Percentiles rank a stretch among this genome's conserved stretches.
Conservation (phyloP, 352 stramenopile genomes). For the Peronosclerospora sorghi region DNA sequence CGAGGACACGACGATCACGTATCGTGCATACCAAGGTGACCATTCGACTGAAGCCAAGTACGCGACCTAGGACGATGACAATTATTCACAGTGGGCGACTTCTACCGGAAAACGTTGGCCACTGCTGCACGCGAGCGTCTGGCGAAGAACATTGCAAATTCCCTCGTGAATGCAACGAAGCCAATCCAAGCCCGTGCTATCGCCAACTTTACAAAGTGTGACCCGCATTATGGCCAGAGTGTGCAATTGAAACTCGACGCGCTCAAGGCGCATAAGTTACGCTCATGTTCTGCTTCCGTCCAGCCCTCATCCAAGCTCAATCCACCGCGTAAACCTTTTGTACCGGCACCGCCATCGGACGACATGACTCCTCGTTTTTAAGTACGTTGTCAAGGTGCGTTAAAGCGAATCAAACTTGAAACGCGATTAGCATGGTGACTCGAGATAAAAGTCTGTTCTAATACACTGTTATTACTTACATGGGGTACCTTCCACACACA, state of each 20-base stretch:
- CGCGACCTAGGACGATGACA: conserved; percentile 63
- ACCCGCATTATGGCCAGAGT: conserved; percentile 74
- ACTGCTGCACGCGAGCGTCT: conserved; percentile 41
- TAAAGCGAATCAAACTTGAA: no score
- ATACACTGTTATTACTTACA: no score
- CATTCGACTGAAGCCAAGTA: conserved; percentile 26
- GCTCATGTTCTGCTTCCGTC: conserved; percentile 1
- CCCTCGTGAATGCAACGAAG: conserved; percentile 35
- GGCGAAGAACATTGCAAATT: conserved; percentile 61
- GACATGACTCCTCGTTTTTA: conserved; percentile 44
- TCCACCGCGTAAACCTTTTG: conserved; percentile 46
- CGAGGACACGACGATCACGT: conserved; percentile 15
- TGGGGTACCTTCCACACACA: no score
- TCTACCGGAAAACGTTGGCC: conserved; percentile 59
- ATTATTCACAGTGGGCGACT: conserved; percentile 45
- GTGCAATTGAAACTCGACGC: conserved; percentile 66
- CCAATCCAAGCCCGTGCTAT: conserved; percentile 31
- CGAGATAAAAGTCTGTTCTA: no score
- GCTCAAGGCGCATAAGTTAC: conserved; percentile 18
- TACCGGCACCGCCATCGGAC: conserved; percentile 35
- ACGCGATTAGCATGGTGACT: no score
- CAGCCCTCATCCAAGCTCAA: conserved; percentile 36
- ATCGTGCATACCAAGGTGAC: conserved; percentile 17
- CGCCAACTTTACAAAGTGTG: conserved; percentile 80
- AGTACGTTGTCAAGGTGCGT: no score